phyloP scores from a whole-genome alignment of 768 basidiomycete genomes.

The Clavulina sp. region DNA sequence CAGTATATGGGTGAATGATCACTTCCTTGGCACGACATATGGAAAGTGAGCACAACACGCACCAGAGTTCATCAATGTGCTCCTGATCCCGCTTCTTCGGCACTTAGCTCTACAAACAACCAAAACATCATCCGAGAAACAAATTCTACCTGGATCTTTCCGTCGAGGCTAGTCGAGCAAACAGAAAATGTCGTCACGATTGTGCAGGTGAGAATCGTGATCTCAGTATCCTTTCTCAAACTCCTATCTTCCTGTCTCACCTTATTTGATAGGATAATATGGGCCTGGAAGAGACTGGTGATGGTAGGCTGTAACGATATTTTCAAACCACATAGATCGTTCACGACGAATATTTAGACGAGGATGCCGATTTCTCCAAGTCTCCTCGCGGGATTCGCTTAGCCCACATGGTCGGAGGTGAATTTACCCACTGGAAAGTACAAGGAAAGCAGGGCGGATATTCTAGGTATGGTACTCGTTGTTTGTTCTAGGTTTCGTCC shows the following conservation, averaged over 20 bases:
- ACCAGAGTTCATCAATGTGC: not conserved
- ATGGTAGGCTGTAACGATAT: conserved; percentile 20
- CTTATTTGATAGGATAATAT: conserved; percentile 43
- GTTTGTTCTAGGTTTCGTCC: not conserved
- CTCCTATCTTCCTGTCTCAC: not conserved
- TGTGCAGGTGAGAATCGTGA: conserved; percentile 32
- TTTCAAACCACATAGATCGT: no score
- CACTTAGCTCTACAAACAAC: conserved; percentile 49
- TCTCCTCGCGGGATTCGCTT: conserved; percentile 66
- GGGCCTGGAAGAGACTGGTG: conserved; percentile 49
- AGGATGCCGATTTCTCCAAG: conserved; percentile 36
- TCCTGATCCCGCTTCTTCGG: not conserved
- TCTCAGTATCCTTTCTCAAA: not conserved
- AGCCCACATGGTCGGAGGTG: conserved; percentile 46
- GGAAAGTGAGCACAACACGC: conserved; percentile 39
- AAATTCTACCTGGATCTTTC: conserved; percentile 48
- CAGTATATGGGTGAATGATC: conserved; percentile 61
- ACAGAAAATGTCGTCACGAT: conserved; percentile 66
- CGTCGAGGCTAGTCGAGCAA: conserved; percentile 30
- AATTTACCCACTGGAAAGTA: conserved; percentile 44
- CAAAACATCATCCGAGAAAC: conserved; percentile 42
- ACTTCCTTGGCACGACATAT: conserved; percentile 53
- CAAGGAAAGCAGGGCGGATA: conserved; percentile 67
- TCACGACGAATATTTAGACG: no score
- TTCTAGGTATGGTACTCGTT: conserved; percentile 23